Evolutionary conservation across 1,284 basidiomycete species (phyloP).

Genomic region (Pascua guehoae): DNA sequence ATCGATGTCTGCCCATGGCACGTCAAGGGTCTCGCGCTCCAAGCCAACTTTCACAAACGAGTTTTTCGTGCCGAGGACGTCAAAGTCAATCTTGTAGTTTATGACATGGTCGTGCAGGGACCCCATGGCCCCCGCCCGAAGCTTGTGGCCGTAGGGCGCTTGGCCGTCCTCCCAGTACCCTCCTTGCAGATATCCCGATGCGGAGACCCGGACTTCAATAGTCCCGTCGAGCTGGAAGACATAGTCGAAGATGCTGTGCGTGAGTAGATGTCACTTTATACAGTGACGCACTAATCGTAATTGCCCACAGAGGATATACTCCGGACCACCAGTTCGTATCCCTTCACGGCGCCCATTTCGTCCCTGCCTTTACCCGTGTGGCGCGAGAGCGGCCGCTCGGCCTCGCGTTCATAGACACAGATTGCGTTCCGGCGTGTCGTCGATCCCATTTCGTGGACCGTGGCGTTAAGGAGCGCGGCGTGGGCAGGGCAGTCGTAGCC

Average conservation of each 20-base stretch:
- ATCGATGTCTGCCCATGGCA: slow-evolving; percentile 58
- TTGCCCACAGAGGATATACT: slow-evolving; percentile 61
- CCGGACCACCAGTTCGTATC: slow-evolving; percentile 59
- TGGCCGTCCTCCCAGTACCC: slow-evolving; percentile 58
- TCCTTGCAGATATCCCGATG: slow-evolving; percentile 65
- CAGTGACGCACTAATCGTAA: slow-evolving; percentile 48
- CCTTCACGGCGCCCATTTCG: slow-evolving; percentile 54
- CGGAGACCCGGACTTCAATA: slow-evolving; percentile 62
- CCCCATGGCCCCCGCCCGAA: slow-evolving; percentile 40
- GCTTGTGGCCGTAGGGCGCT: slow-evolving; percentile 56
- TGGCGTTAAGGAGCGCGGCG: slow-evolving; percentile 59
- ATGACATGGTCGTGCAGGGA: slow-evolving; percentile 65
- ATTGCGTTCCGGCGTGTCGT: slow-evolving; percentile 56
- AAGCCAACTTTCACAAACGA: slow-evolving; percentile 53
- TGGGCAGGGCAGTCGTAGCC: slow-evolving; percentile 66
- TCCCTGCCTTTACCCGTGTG: slow-evolving; percentile 46
- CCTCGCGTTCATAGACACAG: slow-evolving; percentile 64
- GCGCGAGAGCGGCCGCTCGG: slow-evolving; percentile 58
- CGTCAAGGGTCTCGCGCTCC: slow-evolving; percentile 53
- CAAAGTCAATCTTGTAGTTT: slow-evolving; percentile 60
- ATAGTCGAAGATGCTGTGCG: slow-evolving; percentile 56
- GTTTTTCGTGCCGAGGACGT: slow-evolving; percentile 59
- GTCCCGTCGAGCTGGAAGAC: slow-evolving; percentile 64
- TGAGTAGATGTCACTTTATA: background rate
- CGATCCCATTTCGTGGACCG: slow-evolving; percentile 54